These are phyloP conservation scores for Coemansia sp. DNA, from an alignment of 192 early-diverging fungal species.

Conservation along the genomic window DNA sequence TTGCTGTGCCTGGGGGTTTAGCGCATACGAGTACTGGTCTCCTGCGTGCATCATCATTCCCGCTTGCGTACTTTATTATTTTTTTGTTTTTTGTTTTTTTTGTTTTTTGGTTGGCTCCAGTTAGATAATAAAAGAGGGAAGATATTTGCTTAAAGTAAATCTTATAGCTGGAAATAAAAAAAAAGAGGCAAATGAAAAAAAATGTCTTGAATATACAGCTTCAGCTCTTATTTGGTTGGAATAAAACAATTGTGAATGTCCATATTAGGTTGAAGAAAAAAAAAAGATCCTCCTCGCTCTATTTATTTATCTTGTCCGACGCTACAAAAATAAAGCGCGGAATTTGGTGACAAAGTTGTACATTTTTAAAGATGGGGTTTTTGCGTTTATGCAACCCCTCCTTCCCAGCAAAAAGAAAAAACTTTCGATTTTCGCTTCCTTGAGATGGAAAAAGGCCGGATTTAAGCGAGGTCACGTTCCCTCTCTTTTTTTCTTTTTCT, in stretches of 20 bases:
- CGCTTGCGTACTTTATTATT: too few relatives aligned
- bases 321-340: background rate
- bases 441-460: background rate
- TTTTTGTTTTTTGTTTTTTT: background rate
- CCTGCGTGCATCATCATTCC: slow-evolving; percentile 48
- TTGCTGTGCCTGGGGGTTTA: slow-evolving; percentile 20
- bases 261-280: background rate
- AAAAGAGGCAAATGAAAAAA: background rate
- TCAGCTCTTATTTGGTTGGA: background rate
- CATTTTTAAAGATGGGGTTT: background rate
- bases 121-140: too few relatives aligned
- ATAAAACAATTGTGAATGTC: background rate
- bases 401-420: background rate
- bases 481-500: background rate
- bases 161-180: background rate
- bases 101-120: background rate
- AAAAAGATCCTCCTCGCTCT: background rate
- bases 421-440: background rate
- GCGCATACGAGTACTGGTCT: slow-evolving; percentile 43
- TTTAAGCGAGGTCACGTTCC: slow-evolving; percentile 2
- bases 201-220: background rate
- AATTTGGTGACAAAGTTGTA: background rate
- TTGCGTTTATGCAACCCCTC: background rate
- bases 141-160: background rate
- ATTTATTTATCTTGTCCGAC: slow-evolving; percentile 5